phyloP scores from a whole-genome alignment of 2,329 filamentous ascomycete genomes.

The Aureobasidium lini region DNA sequence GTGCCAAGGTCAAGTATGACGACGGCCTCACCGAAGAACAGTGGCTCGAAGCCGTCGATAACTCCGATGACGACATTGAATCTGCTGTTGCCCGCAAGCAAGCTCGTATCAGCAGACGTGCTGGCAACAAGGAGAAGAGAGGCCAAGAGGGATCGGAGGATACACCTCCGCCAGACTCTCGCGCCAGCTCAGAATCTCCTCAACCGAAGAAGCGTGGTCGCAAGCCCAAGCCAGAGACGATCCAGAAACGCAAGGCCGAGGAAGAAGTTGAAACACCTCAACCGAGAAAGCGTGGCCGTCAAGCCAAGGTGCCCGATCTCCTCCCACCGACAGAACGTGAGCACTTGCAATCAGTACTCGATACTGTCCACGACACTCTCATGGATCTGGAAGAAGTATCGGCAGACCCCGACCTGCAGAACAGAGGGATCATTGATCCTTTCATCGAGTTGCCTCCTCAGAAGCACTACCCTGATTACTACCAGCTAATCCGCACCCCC shows the following conservation, averaged over 20 bases:
- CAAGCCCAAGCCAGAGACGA: slow-evolving; percentile 59
- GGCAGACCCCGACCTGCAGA: slow-evolving; percentile 46
- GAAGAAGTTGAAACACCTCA: slow-evolving; percentile 70
- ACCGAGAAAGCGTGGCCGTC: slow-evolving; percentile 65
- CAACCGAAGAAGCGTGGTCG: slow-evolving; percentile 69
- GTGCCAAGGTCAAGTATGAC: slow-evolving; percentile 90
- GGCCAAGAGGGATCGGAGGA: slow-evolving; percentile 47
- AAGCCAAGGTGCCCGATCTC: slow-evolving; percentile 59
- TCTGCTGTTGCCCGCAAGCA: slow-evolving; percentile 86
- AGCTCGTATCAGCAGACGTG: slow-evolving; percentile 72
- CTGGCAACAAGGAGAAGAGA: slow-evolving; percentile 65
- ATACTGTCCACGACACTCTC: slow-evolving; percentile 67
- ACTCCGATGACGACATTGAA: slow-evolving; percentile 89
- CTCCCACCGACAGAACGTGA: slow-evolving; percentile 63
- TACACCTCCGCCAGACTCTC: slow-evolving; percentile 67
- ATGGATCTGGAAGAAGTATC: slow-evolving; percentile 80
- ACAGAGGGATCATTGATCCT: slow-evolving; percentile 81
- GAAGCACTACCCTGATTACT: slow-evolving; percentile 89
- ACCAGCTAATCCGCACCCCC: slow-evolving; percentile 81
- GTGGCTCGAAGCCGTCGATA: slow-evolving; percentile 96
- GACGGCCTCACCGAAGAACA: slow-evolving; percentile 98
- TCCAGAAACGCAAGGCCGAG: slow-evolving; percentile 72
- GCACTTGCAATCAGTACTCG: slow-evolving; percentile 71
- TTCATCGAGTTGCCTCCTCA: slow-evolving; percentile 89
- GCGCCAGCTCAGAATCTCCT: slow-evolving; percentile 72